A percentile compares a stretch with the other conserved stretches of the same genome.
phyloP scores from a whole-genome alignment of 352 stramenopile species.

The Phytophthora sansomeana region DNA sequence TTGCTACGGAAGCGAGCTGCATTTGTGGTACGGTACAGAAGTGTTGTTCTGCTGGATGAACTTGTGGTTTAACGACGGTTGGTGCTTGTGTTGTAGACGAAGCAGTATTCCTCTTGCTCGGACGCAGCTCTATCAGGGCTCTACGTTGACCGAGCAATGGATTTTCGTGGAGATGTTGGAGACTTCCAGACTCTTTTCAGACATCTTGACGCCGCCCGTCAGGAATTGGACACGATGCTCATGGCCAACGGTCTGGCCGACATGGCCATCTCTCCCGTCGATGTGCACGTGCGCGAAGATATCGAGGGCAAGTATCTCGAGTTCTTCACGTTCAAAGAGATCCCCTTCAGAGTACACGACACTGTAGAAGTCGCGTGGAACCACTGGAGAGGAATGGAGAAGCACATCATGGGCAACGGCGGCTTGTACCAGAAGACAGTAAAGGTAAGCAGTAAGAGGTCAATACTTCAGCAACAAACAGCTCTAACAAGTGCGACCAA shows the following conservation, averaged over 20 bases:
- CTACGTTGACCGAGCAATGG: conserved; percentile 2
- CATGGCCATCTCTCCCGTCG: conserved; percentile 36
- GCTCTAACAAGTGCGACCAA: too few species aligned
- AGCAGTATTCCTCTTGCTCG: too few species aligned
- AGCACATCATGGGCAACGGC: conserved; percentile 41
- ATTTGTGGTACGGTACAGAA: neutral
- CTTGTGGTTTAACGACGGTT: neutral
- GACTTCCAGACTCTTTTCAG: conserved; percentile 38
- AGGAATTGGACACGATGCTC: conserved; percentile 37
- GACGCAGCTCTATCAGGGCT: neutral
- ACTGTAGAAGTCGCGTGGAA: conserved; percentile 38
- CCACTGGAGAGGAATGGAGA: conserved; percentile 38
- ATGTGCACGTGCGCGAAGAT: conserved; percentile 38
- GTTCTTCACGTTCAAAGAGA: conserved; percentile 46
- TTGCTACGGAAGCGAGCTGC: conserved; percentile 5
- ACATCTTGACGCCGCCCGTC: conserved; percentile 28
- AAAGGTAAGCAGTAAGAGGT: conserved; percentile 16
- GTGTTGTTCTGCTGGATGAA: neutral
- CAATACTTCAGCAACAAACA: conserved; percentile 4
- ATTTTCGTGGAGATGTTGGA: conserved; percentile 24
- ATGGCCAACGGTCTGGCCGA: conserved; percentile 28
- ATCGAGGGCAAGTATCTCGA: conserved; percentile 37
- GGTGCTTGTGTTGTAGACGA: conserved; percentile 1
- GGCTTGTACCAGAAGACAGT: conserved; percentile 40
- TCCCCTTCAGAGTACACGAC: conserved; percentile 50